These are phyloP conservation scores for Salix arbutifolia DNA, from an alignment of 345 rosid species.

Conservation along the genomic window DNA sequence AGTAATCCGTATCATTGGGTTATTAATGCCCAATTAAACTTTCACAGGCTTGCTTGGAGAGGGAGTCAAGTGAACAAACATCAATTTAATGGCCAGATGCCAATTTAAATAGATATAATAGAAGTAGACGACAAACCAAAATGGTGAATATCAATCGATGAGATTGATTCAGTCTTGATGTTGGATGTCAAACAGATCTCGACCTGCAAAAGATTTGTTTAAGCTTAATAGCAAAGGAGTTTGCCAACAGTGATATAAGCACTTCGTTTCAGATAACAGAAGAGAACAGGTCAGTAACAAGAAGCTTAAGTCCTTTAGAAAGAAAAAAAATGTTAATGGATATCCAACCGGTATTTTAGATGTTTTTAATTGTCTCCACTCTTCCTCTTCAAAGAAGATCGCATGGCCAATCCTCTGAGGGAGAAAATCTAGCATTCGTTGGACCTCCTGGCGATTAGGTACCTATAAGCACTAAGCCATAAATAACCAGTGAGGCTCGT, in stretches of 20 bases:
- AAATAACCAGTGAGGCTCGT: conserved; percentile 28
- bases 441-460: conserved; percentile 72
- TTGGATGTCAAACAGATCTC: conserved; percentile 96
- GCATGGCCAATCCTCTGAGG: conserved; percentile 95
- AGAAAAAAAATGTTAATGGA: neutral
- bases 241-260: neutral
- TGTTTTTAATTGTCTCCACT: conserved; percentile 59
- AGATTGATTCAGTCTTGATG: conserved; percentile 67
- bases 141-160: conserved; percentile 85
- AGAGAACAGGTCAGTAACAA: neutral
- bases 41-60: neutral
- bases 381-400: conserved; percentile 57
- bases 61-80: neutral
- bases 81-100: neutral
- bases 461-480: conserved; percentile 79
- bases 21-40: neutral
- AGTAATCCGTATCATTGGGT: neutral
- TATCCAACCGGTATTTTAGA: conserved; percentile 59
- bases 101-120: neutral
- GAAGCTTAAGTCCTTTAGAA: neutral
- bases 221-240: neutral
- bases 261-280: neutral
- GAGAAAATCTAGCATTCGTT: conserved; percentile 73
- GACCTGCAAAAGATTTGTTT: conserved; percentile 51
- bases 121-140: conserved; percentile 51